A percentile compares a stretch with the other conserved stretches of the same genome.
These are phyloP conservation scores for Aspergillus texensis DNA, from an alignment of 2,329 filamentous ascomycete genomes.

Conservation along the genomic window DNA sequence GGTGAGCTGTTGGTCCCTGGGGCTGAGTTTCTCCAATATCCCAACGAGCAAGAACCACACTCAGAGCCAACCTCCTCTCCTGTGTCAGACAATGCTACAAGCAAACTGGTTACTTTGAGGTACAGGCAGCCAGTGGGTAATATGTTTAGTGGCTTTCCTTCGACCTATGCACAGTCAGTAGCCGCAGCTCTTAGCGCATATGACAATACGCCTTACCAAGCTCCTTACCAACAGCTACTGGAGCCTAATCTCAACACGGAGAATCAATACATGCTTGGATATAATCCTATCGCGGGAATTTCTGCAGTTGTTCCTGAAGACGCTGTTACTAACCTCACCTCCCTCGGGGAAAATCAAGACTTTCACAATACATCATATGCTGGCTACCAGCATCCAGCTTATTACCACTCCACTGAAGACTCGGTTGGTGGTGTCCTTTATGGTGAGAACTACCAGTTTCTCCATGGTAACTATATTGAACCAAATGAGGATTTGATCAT, in stretches of 20 bases:
- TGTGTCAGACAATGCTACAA: not conserved
- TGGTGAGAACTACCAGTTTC: not conserved
- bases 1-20: conserved; percentile 19
- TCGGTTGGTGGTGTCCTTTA: not conserved
- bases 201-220: not conserved
- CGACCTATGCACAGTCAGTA: not conserved
- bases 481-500: not conserved
- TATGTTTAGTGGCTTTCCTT: not conserved
- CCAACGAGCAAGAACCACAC: conserved; percentile 11
- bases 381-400: not conserved
- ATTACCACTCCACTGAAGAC: not conserved
- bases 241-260: not conserved
- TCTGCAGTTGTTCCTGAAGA: not conserved
- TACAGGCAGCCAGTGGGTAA: conserved; percentile 3
- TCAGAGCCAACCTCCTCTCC: not conserved
- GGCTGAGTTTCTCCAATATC: conserved; percentile 22
- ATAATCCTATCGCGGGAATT: not conserved
- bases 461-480: not conserved
- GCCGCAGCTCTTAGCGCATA: not conserved
- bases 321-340: not conserved
- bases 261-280: not conserved
- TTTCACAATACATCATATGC: not conserved
- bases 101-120: conserved; percentile 20
- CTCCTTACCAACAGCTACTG: not conserved
- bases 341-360: not conserved